Conservation (phyloP, 2,329 filamentous ascomycete species). For the Neofusicoccum ribis region DNA sequence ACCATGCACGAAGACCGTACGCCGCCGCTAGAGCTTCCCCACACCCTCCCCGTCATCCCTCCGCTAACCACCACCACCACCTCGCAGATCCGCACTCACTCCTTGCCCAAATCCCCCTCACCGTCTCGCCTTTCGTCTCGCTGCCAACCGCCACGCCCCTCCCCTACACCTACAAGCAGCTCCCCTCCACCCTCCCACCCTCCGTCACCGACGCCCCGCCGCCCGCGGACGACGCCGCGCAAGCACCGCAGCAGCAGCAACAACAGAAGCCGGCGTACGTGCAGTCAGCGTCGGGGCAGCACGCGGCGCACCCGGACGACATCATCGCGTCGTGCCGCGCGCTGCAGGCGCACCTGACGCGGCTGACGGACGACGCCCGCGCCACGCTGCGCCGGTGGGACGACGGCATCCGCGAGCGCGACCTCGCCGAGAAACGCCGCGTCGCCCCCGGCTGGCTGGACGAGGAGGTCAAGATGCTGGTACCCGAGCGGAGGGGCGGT, state of each 20-base stretch:
- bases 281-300: constrained; percentile 66
- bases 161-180: constrained; percentile 90
- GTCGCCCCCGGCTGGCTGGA: constrained; percentile 81
- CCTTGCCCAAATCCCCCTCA: constrained; percentile 87
- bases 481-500: constrained; percentile 58
- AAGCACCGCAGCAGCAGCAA: constrained; percentile 30
- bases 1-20: constrained; percentile 35
- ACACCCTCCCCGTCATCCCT: constrained; percentile 11
- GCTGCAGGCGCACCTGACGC: constrained; percentile 72
- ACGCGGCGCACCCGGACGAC: constrained; percentile 82
- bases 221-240: constrained; percentile 60
- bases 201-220: constrained; percentile 57
- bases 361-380: constrained; percentile 68
- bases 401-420: constrained; percentile 61
- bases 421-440: constrained; percentile 76
- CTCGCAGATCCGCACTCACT: constrained; percentile 70
- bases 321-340: constrained; percentile 80
- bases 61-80: not conserved
- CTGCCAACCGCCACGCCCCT: constrained; percentile 88
- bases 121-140: constrained; percentile 90
- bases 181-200: constrained; percentile 82
- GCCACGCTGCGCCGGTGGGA: constrained; percentile 70
- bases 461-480: constrained; percentile 62
- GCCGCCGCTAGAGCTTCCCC: constrained; percentile 15
- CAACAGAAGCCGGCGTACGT: constrained; percentile 60